Base-by-base conservation (phyloP, 1,284 basidiomycete species). In the Cystobasidium slooffiae region DNA sequence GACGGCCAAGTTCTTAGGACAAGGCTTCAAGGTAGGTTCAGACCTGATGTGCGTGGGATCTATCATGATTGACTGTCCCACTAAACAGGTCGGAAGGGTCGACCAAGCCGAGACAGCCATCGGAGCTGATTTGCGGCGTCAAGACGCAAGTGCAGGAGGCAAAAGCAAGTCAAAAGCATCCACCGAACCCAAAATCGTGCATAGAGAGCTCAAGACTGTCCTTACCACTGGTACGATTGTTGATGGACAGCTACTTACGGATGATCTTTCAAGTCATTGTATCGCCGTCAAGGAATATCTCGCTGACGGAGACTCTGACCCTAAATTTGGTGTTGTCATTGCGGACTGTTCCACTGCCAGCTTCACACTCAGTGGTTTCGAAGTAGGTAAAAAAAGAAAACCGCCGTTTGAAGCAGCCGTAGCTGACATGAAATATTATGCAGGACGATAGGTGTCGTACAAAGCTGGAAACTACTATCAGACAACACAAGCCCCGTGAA, bases 221-320 rank as follows among this genome's bases (percentile, higher is more conserved):
- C 91, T 96, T 82, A 99, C 97, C 0, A 94, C 93, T 74, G 97
- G 97, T 8, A 99, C 97, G 0, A 90, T 99, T 39, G 91, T 98
- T 69, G 97, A 99, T 79, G 89, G 90, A 6, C 88, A 90, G 56
- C 89, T 97, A 74, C 86, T 99, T 37, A 91, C 88, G 0, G 92
- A 97, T 75, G 97, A 99, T 78, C 91, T 98, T 83, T 93, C 93
- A 3, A 94, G 92, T 22, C 97, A 99, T 82, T 98, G 95, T 80
- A 88, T 99, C 18, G 89, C 93, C 3, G 90, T 99, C 82, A 91
- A 91, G 82, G 84, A 84, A 68, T 59, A 76, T 58, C 73, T 77
- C 12, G 74, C 75, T 4, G 62, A 74, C 1, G 66, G 76, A 78
- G 83, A 79, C 73, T 76, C 67, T 47, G 76, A 77, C 12, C 83